Conservation (phyloP, 2,329 filamentous ascomycete genomes). For the Trichoderma guizhouense region DNA sequence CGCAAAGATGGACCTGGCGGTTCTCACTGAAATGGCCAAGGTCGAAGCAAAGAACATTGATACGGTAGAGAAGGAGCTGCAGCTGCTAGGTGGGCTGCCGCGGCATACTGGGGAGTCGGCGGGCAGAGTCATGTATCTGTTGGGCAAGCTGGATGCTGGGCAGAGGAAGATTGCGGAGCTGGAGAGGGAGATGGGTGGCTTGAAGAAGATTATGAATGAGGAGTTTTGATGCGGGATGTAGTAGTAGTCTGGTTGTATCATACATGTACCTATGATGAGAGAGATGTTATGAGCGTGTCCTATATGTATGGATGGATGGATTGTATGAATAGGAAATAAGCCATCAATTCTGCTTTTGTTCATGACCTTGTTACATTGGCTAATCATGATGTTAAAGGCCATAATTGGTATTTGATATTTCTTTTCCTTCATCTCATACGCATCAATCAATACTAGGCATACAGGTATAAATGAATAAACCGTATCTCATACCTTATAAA, state of each 20-base stretch:
- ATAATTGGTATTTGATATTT: not conserved
- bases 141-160: constrained; percentile 68
- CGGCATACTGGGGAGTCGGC: constrained; percentile 66
- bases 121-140: constrained; percentile 66
- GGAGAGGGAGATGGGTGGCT: constrained; percentile 65
- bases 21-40: constrained; percentile 66
- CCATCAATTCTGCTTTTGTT: not conserved
- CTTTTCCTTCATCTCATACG: not conserved
- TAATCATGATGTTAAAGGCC: not conserved
- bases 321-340: not conserved
- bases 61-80: constrained; percentile 75
- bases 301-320: not conserved
- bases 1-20: constrained; percentile 68
- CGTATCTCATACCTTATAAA: not conserved
- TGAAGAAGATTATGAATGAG: constrained; percentile 63
- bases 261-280: not conserved
- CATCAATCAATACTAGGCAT: not conserved
- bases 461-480: not conserved
- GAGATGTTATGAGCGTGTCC: not conserved
- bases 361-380: not conserved
- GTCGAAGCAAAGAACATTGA: constrained; percentile 71
- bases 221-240: constrained; percentile 37
- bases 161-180: constrained; percentile 72
- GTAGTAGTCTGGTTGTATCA: not conserved
- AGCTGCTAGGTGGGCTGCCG: constrained; percentile 65